Percentiles rank a stretch among this genome's conserved stretches.
Evolutionary conservation across 768 basidiomycete genomes (phyloP).

Genomic region (Auricularia sp.): DNA sequence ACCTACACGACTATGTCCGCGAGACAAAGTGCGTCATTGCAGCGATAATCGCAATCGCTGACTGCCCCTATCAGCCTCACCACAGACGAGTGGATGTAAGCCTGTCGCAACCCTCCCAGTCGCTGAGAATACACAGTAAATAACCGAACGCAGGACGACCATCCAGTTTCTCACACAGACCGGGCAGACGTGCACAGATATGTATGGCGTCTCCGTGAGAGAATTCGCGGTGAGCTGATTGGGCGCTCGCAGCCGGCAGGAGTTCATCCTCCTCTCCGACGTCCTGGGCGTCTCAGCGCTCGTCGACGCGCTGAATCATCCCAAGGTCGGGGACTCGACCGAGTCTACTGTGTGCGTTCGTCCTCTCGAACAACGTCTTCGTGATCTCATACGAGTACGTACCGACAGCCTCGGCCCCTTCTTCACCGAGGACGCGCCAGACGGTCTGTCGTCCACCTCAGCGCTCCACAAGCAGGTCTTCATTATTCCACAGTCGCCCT

Average conservation of each 20-base stretch:
- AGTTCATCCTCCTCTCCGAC: slow-evolving; percentile 83
- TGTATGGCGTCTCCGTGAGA: slow-evolving; percentile 16
- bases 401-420: slow-evolving; percentile 54
- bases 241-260: slow-evolving; percentile 27
- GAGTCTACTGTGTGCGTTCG: slow-evolving; percentile 45
- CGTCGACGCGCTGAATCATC: slow-evolving; percentile 66
- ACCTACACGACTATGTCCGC: slow-evolving; percentile 63
- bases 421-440: slow-evolving; percentile 64
- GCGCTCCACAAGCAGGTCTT: neutral
- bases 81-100: slow-evolving; percentile 68
- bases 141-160: slow-evolving; percentile 27
- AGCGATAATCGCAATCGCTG: neutral
- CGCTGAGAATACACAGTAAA: neutral
- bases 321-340: slow-evolving; percentile 49
- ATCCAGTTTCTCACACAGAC: slow-evolving; percentile 69
- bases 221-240: slow-evolving; percentile 25
- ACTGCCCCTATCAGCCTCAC: slow-evolving; percentile 37
- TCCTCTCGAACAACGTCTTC: neutral
- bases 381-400: neutral
- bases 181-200: slow-evolving; percentile 61
- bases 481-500: slow-evolving; percentile 35
- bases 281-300: slow-evolving; percentile 67
- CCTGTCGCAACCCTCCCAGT: neutral
- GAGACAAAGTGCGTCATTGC: slow-evolving; percentile 45
- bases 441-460: slow-evolving; percentile 34